A percentile compares a stretch with the other conserved stretches of the same genome.
These are phyloP conservation scores for Coniferiporia weirii DNA, from an alignment of 1,284 basidiomycete genomes.

Conservation along the genomic window DNA sequence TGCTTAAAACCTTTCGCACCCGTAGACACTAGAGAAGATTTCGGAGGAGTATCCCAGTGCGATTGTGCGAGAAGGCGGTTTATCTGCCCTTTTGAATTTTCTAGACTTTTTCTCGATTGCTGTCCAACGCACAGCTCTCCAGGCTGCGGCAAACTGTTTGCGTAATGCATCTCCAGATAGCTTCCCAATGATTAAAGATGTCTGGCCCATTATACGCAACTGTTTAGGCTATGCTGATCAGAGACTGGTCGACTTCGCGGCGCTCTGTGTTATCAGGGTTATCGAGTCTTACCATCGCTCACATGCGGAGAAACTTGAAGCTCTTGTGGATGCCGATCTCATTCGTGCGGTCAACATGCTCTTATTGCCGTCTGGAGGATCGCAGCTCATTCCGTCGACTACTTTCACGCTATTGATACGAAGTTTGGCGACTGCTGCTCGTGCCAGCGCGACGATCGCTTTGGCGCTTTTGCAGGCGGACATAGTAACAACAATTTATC, in stretches of 20 bases:
- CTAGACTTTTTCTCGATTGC: constrained; percentile 97
- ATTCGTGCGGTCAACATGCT: constrained; percentile 81
- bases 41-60: constrained; percentile 93
- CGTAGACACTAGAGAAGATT: constrained; percentile 92
- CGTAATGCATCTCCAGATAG: constrained; percentile 83
- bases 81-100: constrained; percentile 86
- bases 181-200: constrained; percentile 81
- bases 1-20: constrained; percentile 26
- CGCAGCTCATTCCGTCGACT: constrained; percentile 74
- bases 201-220: constrained; percentile 89
- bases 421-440: constrained; percentile 79
- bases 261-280: constrained; percentile 87
- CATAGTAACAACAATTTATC: constrained; percentile 86
- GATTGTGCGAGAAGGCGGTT: constrained; percentile 90
- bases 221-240: constrained; percentile 89
- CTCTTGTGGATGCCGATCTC: constrained; percentile 77
- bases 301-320: constrained; percentile 79
- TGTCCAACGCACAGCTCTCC: constrained; percentile 92
- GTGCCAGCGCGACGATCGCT: constrained; percentile 83
- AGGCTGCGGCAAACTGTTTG: constrained; percentile 93
- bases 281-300: constrained; percentile 87
- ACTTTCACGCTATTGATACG: constrained; percentile 89
- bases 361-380: constrained; percentile 82
- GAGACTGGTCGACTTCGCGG: constrained; percentile 89
- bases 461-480: constrained; percentile 83